phyloP scores from a whole-genome alignment of 345 rosid genomes.

The Bruguiera parviflora region DNA sequence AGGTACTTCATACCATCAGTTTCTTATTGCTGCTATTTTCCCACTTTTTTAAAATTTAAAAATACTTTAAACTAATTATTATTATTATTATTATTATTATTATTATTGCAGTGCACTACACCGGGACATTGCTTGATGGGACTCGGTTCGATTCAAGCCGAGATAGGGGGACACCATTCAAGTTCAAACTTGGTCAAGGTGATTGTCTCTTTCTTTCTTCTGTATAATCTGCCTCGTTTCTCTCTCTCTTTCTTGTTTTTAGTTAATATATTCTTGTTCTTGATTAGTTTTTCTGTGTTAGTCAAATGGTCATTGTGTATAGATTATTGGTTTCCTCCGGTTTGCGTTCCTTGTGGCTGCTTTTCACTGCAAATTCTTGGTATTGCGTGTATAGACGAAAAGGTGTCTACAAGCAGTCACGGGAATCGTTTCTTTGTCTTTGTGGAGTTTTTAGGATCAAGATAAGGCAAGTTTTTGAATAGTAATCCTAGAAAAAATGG shows the following conservation, averaged over 20 bases:
- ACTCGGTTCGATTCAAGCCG: conserved; percentile 91
- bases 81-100: neutral
- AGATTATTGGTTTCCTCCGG: too few species aligned
- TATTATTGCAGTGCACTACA: conserved; percentile 42
- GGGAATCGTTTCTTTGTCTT: too few species aligned
- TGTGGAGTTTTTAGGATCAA: too few species aligned
- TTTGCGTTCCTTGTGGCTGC: neutral
- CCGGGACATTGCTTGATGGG: conserved; percentile 91
- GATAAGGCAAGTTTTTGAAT: too few species aligned
- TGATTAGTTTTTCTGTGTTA: neutral
- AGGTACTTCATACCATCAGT: conserved; percentile 31
- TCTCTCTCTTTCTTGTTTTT: neutral
- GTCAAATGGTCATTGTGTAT: too few species aligned
- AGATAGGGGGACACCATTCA: conserved; percentile 79
- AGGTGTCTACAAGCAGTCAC: too few species aligned
- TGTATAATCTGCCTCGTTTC: too few species aligned
- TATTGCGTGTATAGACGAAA: too few species aligned
- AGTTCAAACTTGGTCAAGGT: conserved; percentile 97
- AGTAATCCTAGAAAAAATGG: too few species aligned
- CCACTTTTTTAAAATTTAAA: neutral
- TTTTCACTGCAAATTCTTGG: neutral
- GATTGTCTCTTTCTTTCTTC: neutral
- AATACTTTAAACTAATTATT: neutral
- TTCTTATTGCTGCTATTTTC: neutral
- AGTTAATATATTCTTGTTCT: neutral